Conservation (phyloP, 352 stramenopile species). For the Phytopythium sindhum region DNA sequence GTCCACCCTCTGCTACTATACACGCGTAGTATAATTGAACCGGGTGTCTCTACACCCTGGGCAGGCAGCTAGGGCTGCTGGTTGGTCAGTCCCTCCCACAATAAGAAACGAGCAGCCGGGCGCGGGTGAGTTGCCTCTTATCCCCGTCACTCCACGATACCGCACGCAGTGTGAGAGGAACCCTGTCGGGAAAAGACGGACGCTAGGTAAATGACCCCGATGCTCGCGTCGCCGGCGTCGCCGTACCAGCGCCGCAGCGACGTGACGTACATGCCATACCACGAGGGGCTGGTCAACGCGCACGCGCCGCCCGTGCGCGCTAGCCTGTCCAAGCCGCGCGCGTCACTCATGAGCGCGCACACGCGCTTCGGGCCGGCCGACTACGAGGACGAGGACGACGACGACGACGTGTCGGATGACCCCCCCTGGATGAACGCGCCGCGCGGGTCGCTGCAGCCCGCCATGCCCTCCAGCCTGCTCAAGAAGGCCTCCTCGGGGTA, state of each 20-base stretch:
- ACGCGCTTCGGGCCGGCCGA: slow-evolving; percentile 14
- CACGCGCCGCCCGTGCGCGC: slow-evolving; percentile 30
- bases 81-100: neutral
- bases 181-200: neutral
- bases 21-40: neutral
- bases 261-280: slow-evolving; percentile 46
- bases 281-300: slow-evolving; percentile 42
- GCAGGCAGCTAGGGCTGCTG: neutral
- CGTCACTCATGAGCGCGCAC: slow-evolving; percentile 13
- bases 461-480: slow-evolving; percentile 49
- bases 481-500: slow-evolving; percentile 48
- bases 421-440: slow-evolving; percentile 68
- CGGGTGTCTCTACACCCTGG: neutral
- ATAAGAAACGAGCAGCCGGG: neutral
- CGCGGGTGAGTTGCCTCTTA: neutral
- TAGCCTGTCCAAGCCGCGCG: slow-evolving; percentile 28
- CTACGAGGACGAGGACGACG: slow-evolving; percentile 32
- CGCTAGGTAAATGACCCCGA: neutral
- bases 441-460: slow-evolving; percentile 50
- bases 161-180: too few species aligned
- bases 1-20: neutral
- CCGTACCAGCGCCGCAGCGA: slow-evolving; percentile 16
- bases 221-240: neutral
- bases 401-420: slow-evolving; percentile 68
- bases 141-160: neutral